Evolutionary conservation across 331 rosid species (phyloP), one percentile per base, ranked within the genome.

Genomic region (Acacia concinna): DNA sequence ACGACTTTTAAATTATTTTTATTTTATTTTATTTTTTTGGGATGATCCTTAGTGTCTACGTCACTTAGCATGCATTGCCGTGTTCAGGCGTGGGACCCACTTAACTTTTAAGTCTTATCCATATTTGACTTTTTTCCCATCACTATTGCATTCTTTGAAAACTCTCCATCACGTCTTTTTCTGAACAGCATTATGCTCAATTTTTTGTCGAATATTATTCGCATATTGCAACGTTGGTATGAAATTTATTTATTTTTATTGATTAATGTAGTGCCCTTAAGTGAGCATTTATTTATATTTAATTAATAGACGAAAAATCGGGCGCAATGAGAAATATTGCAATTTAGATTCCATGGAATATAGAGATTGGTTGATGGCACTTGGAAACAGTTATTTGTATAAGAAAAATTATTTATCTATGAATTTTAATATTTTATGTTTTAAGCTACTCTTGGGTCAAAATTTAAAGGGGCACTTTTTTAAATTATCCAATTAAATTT

Each of bases 131-230:
- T 82, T 73, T 77, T 71, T 77, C 75, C 81, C 65, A 12, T 43
- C 0, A 49, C 54, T 4, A 37, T 37, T 63, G 0, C 62, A 60
- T 78, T 59, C 78, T 72, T 65, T 80, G 87, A 80, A 77, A 40
- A 35, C 6, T 32, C 67, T 18, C 21, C 62, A 23, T 31, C 21
- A 77, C 68, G 83, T 81, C 83, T 57, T 40, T 68, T 78, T 85
- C 78, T 54, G 34, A 3, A 40, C 60, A 11, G 71, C 54, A 46
- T 52, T 21, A 6, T 37, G 78, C 78, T 73, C 70, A 73, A 60
- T 60, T 84, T 65, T 81, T 18, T 5, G 8, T 47, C 23, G 75
- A 84, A 85, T 78, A 56, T 85, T 63, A 69, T 85, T 77, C 56
- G 77, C 73, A 80, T 72, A 80, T 76, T 76, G 32, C 40, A 28